Evolutionary conservation across 768 basidiomycete species (phyloP).

Genomic region (Epithele typhae): DNA sequence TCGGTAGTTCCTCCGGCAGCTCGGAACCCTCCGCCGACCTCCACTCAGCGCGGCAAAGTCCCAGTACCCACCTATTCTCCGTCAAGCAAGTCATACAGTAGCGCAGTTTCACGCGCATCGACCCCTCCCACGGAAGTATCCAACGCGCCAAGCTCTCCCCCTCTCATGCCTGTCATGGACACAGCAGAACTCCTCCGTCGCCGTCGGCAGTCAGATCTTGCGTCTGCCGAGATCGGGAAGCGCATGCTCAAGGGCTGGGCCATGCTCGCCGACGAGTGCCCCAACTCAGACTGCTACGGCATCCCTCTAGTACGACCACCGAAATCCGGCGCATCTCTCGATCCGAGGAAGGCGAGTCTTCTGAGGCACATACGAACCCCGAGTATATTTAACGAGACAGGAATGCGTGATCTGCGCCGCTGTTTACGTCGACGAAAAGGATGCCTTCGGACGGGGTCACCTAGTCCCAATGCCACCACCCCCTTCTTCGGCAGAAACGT

Average conservation of each 20-base stretch:
- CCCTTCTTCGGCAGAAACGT: neutral
- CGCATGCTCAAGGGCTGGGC: slow-evolving; percentile 80
- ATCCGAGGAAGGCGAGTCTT: slow-evolving; percentile 58
- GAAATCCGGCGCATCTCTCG: slow-evolving; percentile 51
- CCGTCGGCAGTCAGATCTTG: slow-evolving; percentile 76
- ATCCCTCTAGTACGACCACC: slow-evolving; percentile 83
- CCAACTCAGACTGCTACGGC: slow-evolving; percentile 63
- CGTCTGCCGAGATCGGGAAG: slow-evolving; percentile 76
- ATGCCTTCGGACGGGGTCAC: slow-evolving; percentile 45
- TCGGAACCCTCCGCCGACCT: neutral
- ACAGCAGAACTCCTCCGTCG: slow-evolving; percentile 62
- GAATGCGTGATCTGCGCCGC: slow-evolving; percentile 75
- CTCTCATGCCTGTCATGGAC: slow-evolving; percentile 60
- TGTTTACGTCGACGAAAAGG: slow-evolving; percentile 52
- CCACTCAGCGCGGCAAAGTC: too few species aligned
- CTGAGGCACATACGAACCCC: neutral
- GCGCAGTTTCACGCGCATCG: slow-evolving; percentile 49
- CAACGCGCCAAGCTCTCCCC: slow-evolving; percentile 53
- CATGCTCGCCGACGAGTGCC: slow-evolving; percentile 87
- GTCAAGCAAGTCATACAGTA: too few species aligned
- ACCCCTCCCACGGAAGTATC: slow-evolving; percentile 80
- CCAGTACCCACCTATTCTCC: too few species aligned
- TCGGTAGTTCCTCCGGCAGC: neutral
- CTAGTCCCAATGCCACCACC: slow-evolving; percentile 14
- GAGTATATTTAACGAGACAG: slow-evolving; percentile 30